Base-by-base conservation (phyloP, 202 grass and related monocot genomes). In the Schoenoplectus tabernaemontani region DNA sequence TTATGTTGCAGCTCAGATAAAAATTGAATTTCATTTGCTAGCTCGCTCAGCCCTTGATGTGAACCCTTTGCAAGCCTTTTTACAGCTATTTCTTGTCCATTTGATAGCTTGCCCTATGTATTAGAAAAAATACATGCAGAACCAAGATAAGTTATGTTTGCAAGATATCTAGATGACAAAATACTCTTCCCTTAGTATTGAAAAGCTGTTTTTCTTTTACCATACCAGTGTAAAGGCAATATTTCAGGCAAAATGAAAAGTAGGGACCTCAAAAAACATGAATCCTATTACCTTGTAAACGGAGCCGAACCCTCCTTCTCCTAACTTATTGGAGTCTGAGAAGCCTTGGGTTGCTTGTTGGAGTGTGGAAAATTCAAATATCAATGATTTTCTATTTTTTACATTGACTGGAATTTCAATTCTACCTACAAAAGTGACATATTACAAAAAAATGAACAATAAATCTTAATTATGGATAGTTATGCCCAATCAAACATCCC, bases 281-380 rank as follows among this genome's bases (percentile, higher is more conserved):
- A n/a, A n/a, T n/a, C n/a, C 17, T n/a, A 53, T 4, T 83, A 93
- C 88, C 86, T 91, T 93, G 80, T 91, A 93, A 1, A 93, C 91
- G 0, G 73, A 62, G 28, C 91, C 91, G 33, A 85, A 93, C 59
- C 88, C 91, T 30, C 88, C 88, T 85, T 81, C 75, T 17, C 91
- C 86, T 1, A 93, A 86, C 65, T 88, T 88, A 67, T 90, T 87
- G 1, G 63, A 71, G 12, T 78, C 39, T 0, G 91, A 87, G 64
- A 93, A 91, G 13, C 85, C 37, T 48, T 84, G 64, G 3, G 88
- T 93, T 0, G 91, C 88, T 46, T 85, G 57, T 82, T 83, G 63
- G 22, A 95, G 73, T 1, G 85, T 63, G 2, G 2, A 12, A 19
- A 92, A 62, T 69, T 90, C 86, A 56, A 90, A 92, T 23, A 88